Conservation (phyloP, 2,329 filamentous ascomycete species). For the Leptographium radiaticola region DNA sequence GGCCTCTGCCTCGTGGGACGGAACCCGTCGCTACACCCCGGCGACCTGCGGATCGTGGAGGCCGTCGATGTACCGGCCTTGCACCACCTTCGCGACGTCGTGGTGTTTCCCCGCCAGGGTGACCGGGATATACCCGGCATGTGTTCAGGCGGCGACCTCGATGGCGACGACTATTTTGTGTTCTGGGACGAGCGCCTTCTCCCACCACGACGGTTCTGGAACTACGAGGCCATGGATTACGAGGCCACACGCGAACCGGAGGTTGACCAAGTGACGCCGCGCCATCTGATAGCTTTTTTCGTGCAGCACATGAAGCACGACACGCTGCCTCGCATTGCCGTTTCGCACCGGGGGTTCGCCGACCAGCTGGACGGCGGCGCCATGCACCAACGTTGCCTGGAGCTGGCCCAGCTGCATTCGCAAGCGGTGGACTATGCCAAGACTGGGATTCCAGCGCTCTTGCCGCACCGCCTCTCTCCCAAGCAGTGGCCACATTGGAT, state of each 20-base stretch:
- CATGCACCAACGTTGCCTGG: constrained; percentile 53
- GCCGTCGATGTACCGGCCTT: constrained; percentile 67
- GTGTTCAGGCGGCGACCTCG: constrained; percentile 91
- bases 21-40: constrained; percentile 88
- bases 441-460: constrained; percentile 63
- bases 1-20: constrained; percentile 76
- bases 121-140: constrained; percentile 67
- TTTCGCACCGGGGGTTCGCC: constrained; percentile 65
- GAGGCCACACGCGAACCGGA: constrained; percentile 40
- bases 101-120: constrained; percentile 56
- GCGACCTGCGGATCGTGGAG: constrained; percentile 77
- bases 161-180: constrained; percentile 91
- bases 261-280: constrained; percentile 51
- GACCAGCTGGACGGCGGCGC: constrained; percentile 53
- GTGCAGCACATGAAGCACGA: constrained; percentile 90
- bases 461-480: constrained; percentile 48
- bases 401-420: constrained; percentile 71
- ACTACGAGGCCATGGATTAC: constrained; percentile 68
- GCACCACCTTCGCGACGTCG: constrained; percentile 66
- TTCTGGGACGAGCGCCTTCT: constrained; percentile 76
- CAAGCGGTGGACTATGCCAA: constrained; percentile 91
- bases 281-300: constrained; percentile 74
- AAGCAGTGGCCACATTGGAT: constrained; percentile 74
- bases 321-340: constrained; percentile 64
- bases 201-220: constrained; percentile 42